These are phyloP conservation scores for Dendrocalamus sinicus DNA, from an alignment of 176 grass and related monocot species.

Conservation along the genomic window DNA sequence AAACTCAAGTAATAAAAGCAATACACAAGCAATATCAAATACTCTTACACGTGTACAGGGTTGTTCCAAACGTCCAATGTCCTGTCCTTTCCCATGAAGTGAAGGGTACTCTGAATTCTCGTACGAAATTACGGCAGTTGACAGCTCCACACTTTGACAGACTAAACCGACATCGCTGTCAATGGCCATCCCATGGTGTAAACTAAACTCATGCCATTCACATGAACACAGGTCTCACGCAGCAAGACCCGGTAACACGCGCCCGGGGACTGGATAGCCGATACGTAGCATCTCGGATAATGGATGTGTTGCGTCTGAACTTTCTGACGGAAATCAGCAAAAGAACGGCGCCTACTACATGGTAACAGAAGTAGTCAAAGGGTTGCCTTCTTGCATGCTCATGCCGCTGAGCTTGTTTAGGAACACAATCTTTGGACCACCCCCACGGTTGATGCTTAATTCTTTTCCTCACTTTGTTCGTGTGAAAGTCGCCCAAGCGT, in stretches of 20 bases:
- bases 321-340: conserved; percentile 1
- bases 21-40: too few species aligned
- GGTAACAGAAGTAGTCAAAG: conserved; percentile 35
- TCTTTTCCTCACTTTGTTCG: conserved; percentile 43
- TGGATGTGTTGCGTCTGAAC: conserved; percentile 24
- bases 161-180: background rate
- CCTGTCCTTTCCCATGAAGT: conserved; percentile 43
- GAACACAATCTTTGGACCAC: conserved; percentile 38
- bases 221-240: conserved; percentile 23
- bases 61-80: conserved; percentile 26
- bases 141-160: conserved; percentile 10
- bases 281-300: background rate
- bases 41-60: background rate
- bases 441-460: conserved; percentile 5
- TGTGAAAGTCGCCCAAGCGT: conserved; percentile 32
- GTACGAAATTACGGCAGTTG: conserved; percentile 32
- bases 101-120: conserved; percentile 36
- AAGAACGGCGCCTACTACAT: background rate
- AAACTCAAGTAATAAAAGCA: too few species aligned
- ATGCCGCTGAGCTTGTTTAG: conserved; percentile 14
- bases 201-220: conserved; percentile 31
- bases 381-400: conserved; percentile 43
- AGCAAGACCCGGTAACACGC: conserved; percentile 40
- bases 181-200: conserved; percentile 4
- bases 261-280: background rate